phyloP scores from a whole-genome alignment of 208 protist genomes.

The Crithidia sp. region DNA sequence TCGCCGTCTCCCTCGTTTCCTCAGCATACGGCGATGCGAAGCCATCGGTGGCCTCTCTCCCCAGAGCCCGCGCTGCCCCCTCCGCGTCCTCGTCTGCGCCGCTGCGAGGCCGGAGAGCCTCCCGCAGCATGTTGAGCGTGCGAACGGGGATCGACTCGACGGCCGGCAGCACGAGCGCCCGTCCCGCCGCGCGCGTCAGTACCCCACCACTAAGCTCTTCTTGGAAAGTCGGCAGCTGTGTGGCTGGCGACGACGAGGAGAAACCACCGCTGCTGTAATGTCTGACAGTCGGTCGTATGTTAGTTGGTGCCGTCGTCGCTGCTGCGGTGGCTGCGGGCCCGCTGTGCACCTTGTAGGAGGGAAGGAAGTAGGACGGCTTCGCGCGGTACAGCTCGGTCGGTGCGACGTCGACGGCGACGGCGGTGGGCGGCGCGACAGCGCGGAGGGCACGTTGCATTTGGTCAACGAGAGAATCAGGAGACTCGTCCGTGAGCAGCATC shows the following conservation, averaged over 20 bases:
- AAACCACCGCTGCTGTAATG: neutral
- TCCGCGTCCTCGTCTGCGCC: neutral
- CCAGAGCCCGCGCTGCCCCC: neutral
- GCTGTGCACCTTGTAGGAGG: conserved; percentile 27
- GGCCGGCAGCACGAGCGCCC: conserved; percentile 38
- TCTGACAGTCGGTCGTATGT: no score
- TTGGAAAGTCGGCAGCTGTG: conserved; percentile 17
- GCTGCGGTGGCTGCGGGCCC: neutral
- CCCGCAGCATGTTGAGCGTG: conserved; percentile 51
- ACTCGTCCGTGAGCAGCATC: conserved; percentile 35
- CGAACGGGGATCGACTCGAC: conserved; percentile 36
- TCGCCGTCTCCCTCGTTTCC: neutral
- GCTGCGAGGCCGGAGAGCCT: conserved; percentile 23
- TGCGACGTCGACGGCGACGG: conserved; percentile 25
- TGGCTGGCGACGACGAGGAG: conserved; percentile 1
- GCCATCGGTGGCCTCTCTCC: neutral
- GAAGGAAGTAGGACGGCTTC: conserved; percentile 38
- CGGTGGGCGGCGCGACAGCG: neutral
- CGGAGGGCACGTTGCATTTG: conserved; percentile 22
- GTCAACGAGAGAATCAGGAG: conserved; percentile 19
- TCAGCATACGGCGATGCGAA: no score
- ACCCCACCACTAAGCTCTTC: conserved; percentile 44
- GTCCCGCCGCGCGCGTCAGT: conserved; percentile 34
- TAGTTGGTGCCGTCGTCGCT: neutral
- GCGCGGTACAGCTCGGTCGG: conserved; percentile 13